Percentiles rank a stretch among this genome's conserved stretches.
Evolutionary conservation across 2,329 filamentous ascomycete species (phyloP).

Genomic region (Emydomyces testavorans): DNA sequence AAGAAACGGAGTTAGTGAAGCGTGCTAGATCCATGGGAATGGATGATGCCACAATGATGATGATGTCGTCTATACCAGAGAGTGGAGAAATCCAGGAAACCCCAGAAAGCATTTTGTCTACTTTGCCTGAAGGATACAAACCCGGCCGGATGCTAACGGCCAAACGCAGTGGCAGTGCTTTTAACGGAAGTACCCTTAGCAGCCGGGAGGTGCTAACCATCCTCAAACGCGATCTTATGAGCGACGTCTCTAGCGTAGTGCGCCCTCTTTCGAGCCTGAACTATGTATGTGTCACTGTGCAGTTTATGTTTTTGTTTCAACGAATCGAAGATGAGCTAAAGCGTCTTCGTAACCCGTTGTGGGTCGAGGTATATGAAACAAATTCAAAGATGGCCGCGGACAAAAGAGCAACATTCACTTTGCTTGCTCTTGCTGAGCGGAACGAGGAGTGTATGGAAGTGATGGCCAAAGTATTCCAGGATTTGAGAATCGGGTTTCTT

Average conservation of each 20-base stretch:
- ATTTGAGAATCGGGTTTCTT: conserved; percentile 21
- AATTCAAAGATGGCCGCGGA: conserved; percentile 3
- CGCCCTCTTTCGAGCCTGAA: conserved; percentile 28
- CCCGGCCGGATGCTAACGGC: background rate
- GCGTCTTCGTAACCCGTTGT: conserved; percentile 21
- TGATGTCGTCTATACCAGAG: conserved; percentile 7
- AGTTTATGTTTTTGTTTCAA: conserved; percentile 21
- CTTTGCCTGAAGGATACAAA: conserved; percentile 5
- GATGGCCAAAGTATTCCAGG: conserved; percentile 23
- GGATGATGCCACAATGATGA: conserved; percentile 15
- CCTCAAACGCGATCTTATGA: conserved; percentile 19
- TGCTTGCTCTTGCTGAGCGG: conserved; percentile 18
- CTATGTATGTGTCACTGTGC: conserved; percentile 23
- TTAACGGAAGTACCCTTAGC: background rate
- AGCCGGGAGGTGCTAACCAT: conserved; percentile 19
- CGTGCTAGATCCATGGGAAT: conserved; percentile 18
- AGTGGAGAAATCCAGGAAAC: background rate
- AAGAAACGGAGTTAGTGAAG: conserved; percentile 24
- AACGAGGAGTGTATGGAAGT: conserved; percentile 26
- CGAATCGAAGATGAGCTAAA: conserved; percentile 24
- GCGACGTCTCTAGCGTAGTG: conserved; percentile 23
- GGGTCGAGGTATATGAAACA: conserved; percentile 24
- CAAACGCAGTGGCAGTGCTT: background rate
- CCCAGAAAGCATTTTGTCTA: background rate
- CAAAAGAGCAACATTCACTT: conserved; percentile 21